A percentile compares a stretch with the other conserved stretches of the same genome.
These are phyloP conservation scores for Vanrija pseudolonga DNA, from an alignment of 1,284 basidiomycete genomes.

Conservation along the genomic window DNA sequence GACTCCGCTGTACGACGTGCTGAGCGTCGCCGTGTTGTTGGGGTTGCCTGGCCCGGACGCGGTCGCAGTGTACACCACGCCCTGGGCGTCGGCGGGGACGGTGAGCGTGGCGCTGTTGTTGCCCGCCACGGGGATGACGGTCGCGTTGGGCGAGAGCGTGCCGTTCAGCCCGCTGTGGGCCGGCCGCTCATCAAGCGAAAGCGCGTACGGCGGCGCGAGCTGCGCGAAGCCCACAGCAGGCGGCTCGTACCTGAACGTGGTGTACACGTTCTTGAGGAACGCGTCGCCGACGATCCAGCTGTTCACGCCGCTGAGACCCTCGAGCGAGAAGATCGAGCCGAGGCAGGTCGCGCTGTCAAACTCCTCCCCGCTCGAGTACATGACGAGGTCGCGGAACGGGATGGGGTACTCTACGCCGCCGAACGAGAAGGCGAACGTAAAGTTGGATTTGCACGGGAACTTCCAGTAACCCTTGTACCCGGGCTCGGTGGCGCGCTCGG, in stretches of 20 bases:
- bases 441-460: conserved; percentile 69
- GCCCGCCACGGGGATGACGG: too few species aligned
- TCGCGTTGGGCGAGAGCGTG: too few species aligned
- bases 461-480: conserved; percentile 69
- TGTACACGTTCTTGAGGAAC: conserved; percentile 80
- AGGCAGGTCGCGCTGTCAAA: neutral
- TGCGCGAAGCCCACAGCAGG: conserved; percentile 76
- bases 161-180: too few species aligned
- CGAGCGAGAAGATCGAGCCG: too few species aligned
- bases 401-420: conserved; percentile 61
- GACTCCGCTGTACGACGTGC: too few species aligned
- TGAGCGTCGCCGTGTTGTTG: too few species aligned
- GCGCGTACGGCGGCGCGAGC: conserved; percentile 7
- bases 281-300: conserved; percentile 49
- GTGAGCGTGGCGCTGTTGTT: too few species aligned
- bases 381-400: conserved; percentile 13
- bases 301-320: conserved; percentile 2
- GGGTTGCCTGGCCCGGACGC: too few species aligned
- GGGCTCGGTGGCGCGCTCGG: conserved; percentile 58
- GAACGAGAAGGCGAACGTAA: conserved; percentile 62
- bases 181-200: too few species aligned
- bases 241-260: conserved; percentile 71
- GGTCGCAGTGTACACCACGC: too few species aligned
- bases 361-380: neutral
- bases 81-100: too few species aligned